Base-by-base conservation (phyloP, 352 stramenopile species). In the Globisporangium barbulae region DNA sequence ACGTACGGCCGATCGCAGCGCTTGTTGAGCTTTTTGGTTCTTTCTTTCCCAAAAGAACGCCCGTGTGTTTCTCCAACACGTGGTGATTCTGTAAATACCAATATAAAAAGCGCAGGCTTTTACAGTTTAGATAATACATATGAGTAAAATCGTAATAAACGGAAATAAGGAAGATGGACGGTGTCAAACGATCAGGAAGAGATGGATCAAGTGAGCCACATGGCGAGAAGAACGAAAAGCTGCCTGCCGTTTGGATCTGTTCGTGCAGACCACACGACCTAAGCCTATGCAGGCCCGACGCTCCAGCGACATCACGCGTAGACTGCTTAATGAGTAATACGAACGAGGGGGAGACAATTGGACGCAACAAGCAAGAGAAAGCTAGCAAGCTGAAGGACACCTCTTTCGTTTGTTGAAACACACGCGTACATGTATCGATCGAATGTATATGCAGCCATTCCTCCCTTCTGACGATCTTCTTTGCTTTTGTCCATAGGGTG, bases 11-110 rank as follows among this genome's bases (percentile, higher is more conserved):
- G 33, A 37, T 9, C 7, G 41, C 15, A 22, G 41, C 41, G 41
- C 33, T 55, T 35, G 49, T 54, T 54, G 22, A n/a, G 28, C 49
- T 55, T 55, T 35, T 55, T 15, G 49, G 28, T 55, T 55, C 49
- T 55, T 55, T 35, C 17, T 54, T 54, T 37, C 25, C n/a, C 45
- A 53, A 53, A 15, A 53, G 28, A 53, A 53, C 12, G 8, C 22
- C 1, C 15, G 28, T 44, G 41, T 21, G 5, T 22, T 21, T 47
- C 41, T 21, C 41, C 41, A 55, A 12, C 17, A 21, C 28, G 28
- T 28, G 30, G 17, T 17, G 49, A 3, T 55, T 41, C 2, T 39
- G 49, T 55, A 55, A 21, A n/a, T 45, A 42, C 0, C 6, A n/a
- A 3, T 45, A 45, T 45, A n/a, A n/a, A n/a, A n/a, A n/a, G n/a